Conservation (phyloP, 495 filamentous ascomycete genomes). For the Schizothecium vesticola region DNA sequence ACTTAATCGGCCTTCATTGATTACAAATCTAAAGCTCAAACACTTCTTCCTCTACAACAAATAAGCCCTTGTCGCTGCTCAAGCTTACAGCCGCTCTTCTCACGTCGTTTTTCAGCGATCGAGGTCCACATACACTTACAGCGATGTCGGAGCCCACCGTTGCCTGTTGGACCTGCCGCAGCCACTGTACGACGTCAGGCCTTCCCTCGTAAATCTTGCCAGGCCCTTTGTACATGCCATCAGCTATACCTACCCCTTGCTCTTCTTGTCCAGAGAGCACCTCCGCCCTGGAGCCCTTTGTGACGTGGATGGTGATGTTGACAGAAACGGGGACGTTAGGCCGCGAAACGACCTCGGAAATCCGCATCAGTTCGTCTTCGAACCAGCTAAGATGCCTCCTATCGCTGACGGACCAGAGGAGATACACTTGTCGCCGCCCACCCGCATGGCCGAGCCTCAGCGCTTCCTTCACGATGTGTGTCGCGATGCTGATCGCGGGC, state of each 20-base stretch:
- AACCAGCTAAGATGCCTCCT: neutral
- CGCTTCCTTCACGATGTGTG: neutral
- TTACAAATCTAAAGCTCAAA: constrained; percentile 8
- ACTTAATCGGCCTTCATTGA: no score
- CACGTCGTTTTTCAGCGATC: neutral
- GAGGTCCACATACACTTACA: constrained; percentile 4
- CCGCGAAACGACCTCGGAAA: neutral
- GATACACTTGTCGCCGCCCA: neutral
- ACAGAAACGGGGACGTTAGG: neutral
- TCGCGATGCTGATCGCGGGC: constrained; percentile 9
- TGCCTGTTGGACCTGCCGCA: neutral
- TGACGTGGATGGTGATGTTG: neutral
- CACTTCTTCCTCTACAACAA: constrained; percentile 6
- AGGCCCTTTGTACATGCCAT: neutral
- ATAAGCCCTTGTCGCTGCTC: neutral
- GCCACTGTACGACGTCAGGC: neutral
- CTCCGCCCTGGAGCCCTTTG: neutral
- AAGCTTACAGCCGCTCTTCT: neutral
- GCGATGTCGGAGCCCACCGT: neutral
- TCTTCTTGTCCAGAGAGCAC: neutral
- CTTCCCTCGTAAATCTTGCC: neutral
- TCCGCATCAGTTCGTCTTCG: neutral
- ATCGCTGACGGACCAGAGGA: neutral
- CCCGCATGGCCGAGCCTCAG: neutral
- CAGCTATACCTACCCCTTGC: neutral